These are phyloP conservation scores for Lentinula detonsa DNA, from an alignment of 768 basidiomycete species.

Conservation along the genomic window DNA sequence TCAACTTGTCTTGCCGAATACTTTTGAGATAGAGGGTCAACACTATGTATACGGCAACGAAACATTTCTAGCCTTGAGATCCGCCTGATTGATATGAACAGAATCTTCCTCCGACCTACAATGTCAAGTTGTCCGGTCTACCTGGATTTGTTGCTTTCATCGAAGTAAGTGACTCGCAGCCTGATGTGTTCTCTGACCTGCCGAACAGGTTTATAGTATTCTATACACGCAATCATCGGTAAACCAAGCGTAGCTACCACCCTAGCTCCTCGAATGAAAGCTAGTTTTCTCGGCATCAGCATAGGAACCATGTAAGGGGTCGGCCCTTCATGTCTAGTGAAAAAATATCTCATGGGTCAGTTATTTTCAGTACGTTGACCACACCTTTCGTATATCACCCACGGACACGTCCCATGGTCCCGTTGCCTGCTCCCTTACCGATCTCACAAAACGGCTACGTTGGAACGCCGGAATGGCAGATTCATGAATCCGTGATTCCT, in stretches of 20 bases:
- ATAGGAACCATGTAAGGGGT: slow-evolving; percentile 45
- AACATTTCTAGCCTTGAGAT: neutral
- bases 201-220: slow-evolving; percentile 36
- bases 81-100: slow-evolving; percentile 17
- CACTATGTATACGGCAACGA: slow-evolving; percentile 45
- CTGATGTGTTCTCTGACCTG: neutral
- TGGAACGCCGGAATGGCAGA: slow-evolving; percentile 41
- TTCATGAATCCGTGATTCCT: slow-evolving; percentile 33
- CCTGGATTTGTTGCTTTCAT: slow-evolving; percentile 68
- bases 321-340: neutral
- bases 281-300: slow-evolving; percentile 45
- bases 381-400: slow-evolving; percentile 64
- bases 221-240: slow-evolving; percentile 44
- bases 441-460: slow-evolving; percentile 33
- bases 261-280: slow-evolving; percentile 39
- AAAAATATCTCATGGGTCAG: neutral
- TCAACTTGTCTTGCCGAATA: slow-evolving; percentile 48
- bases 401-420: slow-evolving; percentile 51
- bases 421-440: slow-evolving; percentile 42
- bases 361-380: slow-evolving; percentile 37
- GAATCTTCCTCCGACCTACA: slow-evolving; percentile 68
- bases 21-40: slow-evolving; percentile 48
- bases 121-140: slow-evolving; percentile 61
- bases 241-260: slow-evolving; percentile 36
- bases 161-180: slow-evolving; percentile 23